Conservation (phyloP, 2,329 filamentous ascomycete genomes). For the Aspergillus brunneoviolaceus region DNA sequence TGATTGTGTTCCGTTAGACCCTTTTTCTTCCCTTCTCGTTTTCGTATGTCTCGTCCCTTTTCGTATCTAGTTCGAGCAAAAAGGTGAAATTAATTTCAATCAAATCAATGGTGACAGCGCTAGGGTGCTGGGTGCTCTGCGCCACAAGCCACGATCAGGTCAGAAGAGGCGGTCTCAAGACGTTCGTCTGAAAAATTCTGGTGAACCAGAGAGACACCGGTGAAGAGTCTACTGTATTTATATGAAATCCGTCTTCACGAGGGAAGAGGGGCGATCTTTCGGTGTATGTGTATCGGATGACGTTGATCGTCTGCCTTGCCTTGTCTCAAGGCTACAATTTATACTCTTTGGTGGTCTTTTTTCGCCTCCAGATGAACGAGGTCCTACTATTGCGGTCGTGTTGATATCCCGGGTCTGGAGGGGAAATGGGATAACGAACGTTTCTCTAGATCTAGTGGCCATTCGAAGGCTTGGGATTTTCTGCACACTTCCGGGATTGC, state of each 20-base stretch:
- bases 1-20: neutral
- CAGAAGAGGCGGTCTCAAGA: neutral
- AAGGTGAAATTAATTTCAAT: slow-evolving; percentile 9
- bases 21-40: slow-evolving; percentile 6
- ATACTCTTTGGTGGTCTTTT: neutral
- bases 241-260: neutral
- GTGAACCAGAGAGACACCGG: neutral
- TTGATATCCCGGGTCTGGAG: neutral
- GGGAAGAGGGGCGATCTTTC: neutral
- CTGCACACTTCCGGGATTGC: neutral
- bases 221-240: neutral
- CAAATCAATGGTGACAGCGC: neutral
- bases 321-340: neutral
- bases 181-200: neutral
- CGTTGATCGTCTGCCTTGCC: neutral
- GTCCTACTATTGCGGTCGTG: neutral
- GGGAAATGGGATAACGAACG: neutral
- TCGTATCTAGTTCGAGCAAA: slow-evolving; percentile 3
- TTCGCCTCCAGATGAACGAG: neutral
- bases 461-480: neutral
- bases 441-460: neutral
- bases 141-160: neutral
- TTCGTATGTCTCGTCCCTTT: neutral
- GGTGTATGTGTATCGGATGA: neutral
- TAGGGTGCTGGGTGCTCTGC: neutral